phyloP scores from a whole-genome alignment of 2,329 filamentous ascomycete species.

The Exophiala bonariae region DNA sequence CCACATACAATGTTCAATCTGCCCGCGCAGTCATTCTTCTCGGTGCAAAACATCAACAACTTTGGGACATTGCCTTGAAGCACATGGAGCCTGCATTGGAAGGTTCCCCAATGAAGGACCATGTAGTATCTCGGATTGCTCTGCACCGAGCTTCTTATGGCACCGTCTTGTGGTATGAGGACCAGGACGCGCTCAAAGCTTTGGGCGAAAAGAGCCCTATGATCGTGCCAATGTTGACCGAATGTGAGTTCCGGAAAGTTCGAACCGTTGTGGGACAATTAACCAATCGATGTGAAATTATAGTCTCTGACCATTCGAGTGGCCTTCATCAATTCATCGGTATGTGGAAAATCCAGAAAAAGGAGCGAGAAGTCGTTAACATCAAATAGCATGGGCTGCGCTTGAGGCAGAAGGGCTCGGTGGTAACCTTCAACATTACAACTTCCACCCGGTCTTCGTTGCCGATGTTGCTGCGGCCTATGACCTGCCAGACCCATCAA shows the following conservation, averaged over 20 bases:
- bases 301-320: conserved; percentile 68
- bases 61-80: conserved; percentile 70
- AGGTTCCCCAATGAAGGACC: conserved; percentile 9
- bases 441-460: conserved; percentile 69
- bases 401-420: conserved; percentile 82
- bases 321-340: conserved; percentile 68
- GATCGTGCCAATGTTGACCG: conserved; percentile 77
- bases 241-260: conserved; percentile 44
- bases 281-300: not conserved
- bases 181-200: conserved; percentile 64
- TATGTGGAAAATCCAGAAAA: conserved; percentile 4
- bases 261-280: too few relatives aligned
- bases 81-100: conserved; percentile 14
- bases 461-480: conserved; percentile 67
- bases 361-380: not conserved
- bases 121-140: conserved; percentile 14
- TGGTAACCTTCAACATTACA: conserved; percentile 91
- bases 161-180: conserved; percentile 85
- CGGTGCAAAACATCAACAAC: conserved; percentile 78
- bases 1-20: conserved; percentile 85
- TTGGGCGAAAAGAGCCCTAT: conserved; percentile 55
- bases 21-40: conserved; percentile 77
- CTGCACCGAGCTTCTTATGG: conserved; percentile 61
- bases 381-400: conserved; percentile 65
- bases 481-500: conserved; percentile 59